A percentile compares a stretch with the other conserved stretches of the same genome.
Conservation (phyloP, 371 early-diverging fungal species). For the Homolaphlyctis polyrhiza region DNA sequence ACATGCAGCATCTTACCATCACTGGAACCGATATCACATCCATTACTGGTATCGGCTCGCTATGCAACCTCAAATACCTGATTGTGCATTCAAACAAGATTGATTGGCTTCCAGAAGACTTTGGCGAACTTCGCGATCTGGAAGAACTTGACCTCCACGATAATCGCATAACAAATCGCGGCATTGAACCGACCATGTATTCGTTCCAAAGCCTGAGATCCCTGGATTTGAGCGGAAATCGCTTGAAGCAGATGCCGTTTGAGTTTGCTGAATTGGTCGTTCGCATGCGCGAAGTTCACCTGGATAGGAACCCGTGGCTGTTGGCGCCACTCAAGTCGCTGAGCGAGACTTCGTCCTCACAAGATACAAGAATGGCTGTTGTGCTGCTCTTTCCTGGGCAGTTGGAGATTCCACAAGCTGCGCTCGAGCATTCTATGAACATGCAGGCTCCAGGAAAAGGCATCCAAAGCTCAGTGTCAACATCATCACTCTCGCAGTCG, state of each 20-base stretch:
- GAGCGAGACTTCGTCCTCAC: not conserved
- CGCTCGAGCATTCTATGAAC: too few species aligned
- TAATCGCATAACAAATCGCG: slow-evolving; percentile 4
- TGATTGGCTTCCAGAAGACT: slow-evolving; percentile 16
- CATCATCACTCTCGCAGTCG: too few species aligned
- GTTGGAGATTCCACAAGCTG: too few species aligned
- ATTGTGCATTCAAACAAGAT: slow-evolving; percentile 7
- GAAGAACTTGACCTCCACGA: slow-evolving; percentile 4
- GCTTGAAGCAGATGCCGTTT: slow-evolving; percentile 1
- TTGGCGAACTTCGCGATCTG: not conserved
- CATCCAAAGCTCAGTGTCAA: too few species aligned
- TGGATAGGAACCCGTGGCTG: slow-evolving; percentile 8
- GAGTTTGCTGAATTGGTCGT: slow-evolving; percentile 7
- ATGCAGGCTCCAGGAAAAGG: too few species aligned
- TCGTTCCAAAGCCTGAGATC: not conserved
- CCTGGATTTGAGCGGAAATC: slow-evolving; percentile 13
- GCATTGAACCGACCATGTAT: not conserved
- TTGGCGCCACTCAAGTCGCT: not conserved
- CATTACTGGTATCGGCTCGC: slow-evolving; percentile 7
- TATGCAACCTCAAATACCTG: not conserved
- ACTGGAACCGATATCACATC: slow-evolving; percentile 5
- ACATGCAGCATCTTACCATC: slow-evolving; percentile 5
- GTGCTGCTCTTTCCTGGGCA: not conserved
- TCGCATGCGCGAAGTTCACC: not conserved
- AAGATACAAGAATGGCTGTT: not conserved